phyloP scores from a whole-genome alignment of 23 red algal species.

The Agarophyton chilense region DNA sequence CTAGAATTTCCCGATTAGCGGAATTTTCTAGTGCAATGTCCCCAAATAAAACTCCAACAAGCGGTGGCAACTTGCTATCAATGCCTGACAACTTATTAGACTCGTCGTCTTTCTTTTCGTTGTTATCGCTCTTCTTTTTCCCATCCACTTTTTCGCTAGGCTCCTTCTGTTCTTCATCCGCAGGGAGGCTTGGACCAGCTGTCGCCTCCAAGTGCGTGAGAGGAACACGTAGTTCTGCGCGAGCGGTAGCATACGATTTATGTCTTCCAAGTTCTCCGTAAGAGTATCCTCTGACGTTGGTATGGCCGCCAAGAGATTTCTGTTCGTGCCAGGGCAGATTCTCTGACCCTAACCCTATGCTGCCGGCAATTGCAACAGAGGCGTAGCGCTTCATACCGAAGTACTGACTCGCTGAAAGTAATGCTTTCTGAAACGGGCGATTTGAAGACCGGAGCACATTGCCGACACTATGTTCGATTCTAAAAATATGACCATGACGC shows the following conservation, averaged over 20 bases:
- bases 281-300: slow-evolving; percentile 51
- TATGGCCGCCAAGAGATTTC: slow-evolving; percentile 64
- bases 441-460: neutral
- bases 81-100: neutral
- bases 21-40: slow-evolving; percentile 33
- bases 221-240: slow-evolving; percentile 52
- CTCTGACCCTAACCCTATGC: slow-evolving; percentile 36
- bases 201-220: slow-evolving; percentile 36
- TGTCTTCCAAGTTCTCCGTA: slow-evolving; percentile 65
- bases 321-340: slow-evolving; percentile 77
- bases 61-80: slow-evolving; percentile 21
- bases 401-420: slow-evolving; percentile 35
- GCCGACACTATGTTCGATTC: slow-evolving; percentile 36
- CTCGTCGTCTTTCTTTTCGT: neutral
- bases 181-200: neutral
- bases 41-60: slow-evolving; percentile 70
- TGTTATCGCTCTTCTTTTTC: neutral
- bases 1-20: slow-evolving; percentile 29
- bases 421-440: slow-evolving; percentile 30
- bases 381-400: slow-evolving; percentile 25
- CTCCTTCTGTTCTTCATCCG: neutral
- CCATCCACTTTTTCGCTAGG: neutral
- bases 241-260: slow-evolving; percentile 43
- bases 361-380: slow-evolving; percentile 17
- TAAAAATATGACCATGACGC: slow-evolving; percentile 37